Evolutionary conservation across 2,329 filamentous ascomycete genomes (phyloP).

Genomic region (Lecanoromycetidae sp.): DNA sequence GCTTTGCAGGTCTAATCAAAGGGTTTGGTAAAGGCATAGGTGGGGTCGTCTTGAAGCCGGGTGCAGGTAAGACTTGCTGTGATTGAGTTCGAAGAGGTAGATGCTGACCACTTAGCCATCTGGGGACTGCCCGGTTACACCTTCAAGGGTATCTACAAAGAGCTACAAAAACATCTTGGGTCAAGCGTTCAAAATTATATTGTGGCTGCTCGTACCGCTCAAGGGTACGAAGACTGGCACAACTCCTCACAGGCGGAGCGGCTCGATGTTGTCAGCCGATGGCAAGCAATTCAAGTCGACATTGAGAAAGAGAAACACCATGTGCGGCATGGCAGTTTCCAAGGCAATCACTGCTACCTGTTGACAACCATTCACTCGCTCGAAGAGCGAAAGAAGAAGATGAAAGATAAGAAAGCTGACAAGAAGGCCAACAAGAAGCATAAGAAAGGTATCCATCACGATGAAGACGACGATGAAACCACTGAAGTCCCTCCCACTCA

Average conservation of each 20-base stretch:
- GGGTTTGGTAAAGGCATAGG: constrained; percentile 74
- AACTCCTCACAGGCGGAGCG: constrained; percentile 46
- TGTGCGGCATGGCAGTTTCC: constrained; percentile 27
- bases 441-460: neutral
- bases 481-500: neutral
- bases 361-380: constrained; percentile 41
- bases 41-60: constrained; percentile 69
- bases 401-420: constrained; percentile 35
- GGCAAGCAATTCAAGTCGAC: constrained; percentile 50
- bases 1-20: constrained; percentile 56
- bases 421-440: too few species aligned
- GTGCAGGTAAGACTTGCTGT: constrained; percentile 47
- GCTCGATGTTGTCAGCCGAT: constrained; percentile 51
- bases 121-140: constrained; percentile 68
- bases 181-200: constrained; percentile 68
- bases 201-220: constrained; percentile 60
- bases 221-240: constrained; percentile 57
- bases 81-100: neutral
- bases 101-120: constrained; percentile 33
- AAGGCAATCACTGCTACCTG: constrained; percentile 35
- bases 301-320: constrained; percentile 42
- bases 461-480: neutral
- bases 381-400: constrained; percentile 42
- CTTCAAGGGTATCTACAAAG: constrained; percentile 70
- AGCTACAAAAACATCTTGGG: constrained; percentile 59